These are phyloP conservation scores for Salmacisia buchloeana DNA, from an alignment of 1,284 basidiomycete species.

Conservation along the genomic window DNA sequence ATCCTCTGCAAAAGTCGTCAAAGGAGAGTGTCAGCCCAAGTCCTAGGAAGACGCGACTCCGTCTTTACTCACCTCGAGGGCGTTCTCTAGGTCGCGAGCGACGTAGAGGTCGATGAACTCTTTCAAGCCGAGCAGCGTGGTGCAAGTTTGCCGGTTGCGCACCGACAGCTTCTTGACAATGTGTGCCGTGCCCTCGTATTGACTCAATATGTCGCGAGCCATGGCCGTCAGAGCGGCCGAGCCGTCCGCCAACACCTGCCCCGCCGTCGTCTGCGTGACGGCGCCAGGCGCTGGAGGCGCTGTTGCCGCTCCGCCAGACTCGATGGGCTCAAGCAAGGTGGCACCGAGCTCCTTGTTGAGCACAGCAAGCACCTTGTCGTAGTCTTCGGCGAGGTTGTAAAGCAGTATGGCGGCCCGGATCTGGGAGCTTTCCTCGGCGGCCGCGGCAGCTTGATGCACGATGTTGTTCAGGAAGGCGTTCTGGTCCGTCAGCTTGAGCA, in stretches of 20 bases:
- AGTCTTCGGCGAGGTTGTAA: conserved; percentile 90
- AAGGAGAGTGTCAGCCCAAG: conserved; percentile 1
- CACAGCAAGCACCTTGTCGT: conserved; percentile 77
- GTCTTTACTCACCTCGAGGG: conserved; percentile 72
- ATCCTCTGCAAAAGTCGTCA: conserved; percentile 60
- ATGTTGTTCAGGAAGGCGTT: conserved; percentile 76
- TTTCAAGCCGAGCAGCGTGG: conserved; percentile 70
- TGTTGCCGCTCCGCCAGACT: background rate
- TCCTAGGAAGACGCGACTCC: no score
- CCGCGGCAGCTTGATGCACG: conserved; percentile 71
- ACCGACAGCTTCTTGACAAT: conserved; percentile 61
- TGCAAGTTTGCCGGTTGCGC: conserved; percentile 63
- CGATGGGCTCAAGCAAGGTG: conserved; percentile 39
- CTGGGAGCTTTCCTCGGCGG: conserved; percentile 65
- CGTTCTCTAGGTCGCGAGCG: conserved; percentile 66
- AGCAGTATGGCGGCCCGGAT: conserved; percentile 87
- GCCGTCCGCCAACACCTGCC: background rate
- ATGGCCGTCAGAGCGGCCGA: conserved; percentile 61
- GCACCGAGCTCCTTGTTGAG: conserved; percentile 85
- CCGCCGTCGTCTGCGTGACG: background rate
- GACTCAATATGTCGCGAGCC: conserved; percentile 73
- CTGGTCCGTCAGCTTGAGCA: conserved; percentile 69
- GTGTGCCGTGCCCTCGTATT: conserved; percentile 65
- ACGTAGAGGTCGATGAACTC: conserved; percentile 74
- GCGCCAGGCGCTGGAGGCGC: background rate